A percentile compares a stretch with the other conserved stretches of the same genome.
These are phyloP conservation scores for Dioszegia aurantiaca DNA, from an alignment of 768 basidiomycete genomes.

Conservation along the genomic window DNA sequence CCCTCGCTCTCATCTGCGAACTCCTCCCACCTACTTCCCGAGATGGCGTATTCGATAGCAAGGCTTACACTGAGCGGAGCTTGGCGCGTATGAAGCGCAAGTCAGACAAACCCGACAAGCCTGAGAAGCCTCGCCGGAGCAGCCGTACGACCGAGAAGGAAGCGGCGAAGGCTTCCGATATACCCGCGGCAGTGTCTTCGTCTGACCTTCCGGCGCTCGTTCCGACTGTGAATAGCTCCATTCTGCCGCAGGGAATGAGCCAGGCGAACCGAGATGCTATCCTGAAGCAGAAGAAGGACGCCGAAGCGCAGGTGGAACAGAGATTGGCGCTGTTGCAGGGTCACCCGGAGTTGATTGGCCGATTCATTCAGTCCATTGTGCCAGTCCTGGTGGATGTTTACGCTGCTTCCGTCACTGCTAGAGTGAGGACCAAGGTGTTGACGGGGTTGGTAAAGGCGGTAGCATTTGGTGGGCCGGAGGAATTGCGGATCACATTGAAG, in stretches of 20 bases:
- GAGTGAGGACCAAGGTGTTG: constrained; percentile 83
- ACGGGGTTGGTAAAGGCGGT: constrained; percentile 85
- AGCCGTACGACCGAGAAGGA: constrained; percentile 24
- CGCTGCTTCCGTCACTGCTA: constrained; percentile 87
- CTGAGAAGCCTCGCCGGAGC: constrained; percentile 40
- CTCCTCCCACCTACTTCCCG: constrained; percentile 73
- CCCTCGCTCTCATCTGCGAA: constrained; percentile 81
- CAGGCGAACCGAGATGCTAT: constrained; percentile 29
- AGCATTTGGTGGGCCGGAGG: constrained; percentile 76
- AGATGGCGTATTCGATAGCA: constrained; percentile 96
- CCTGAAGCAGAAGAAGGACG: constrained; percentile 50
- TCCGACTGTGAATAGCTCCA: neutral
- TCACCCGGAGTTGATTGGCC: constrained; percentile 67
- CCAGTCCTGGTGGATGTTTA: constrained; percentile 98
- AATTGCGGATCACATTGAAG: constrained; percentile 70
- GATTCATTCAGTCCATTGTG: constrained; percentile 82
- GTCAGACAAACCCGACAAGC: constrained; percentile 21
- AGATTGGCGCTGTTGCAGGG: constrained; percentile 72
- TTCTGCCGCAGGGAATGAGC: constrained; percentile 32
- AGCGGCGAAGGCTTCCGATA: constrained; percentile 26
- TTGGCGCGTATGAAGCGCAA: constrained; percentile 67
- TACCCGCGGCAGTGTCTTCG: constrained; percentile 25
- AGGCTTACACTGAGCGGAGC: constrained; percentile 81
- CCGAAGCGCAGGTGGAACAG: constrained; percentile 55
- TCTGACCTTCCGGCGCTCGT: neutral